Percentiles rank a stretch among this genome's conserved stretches.
Conservation (phyloP, 2,329 filamentous ascomycete species). For the Zymoseptoria passerinii region DNA sequence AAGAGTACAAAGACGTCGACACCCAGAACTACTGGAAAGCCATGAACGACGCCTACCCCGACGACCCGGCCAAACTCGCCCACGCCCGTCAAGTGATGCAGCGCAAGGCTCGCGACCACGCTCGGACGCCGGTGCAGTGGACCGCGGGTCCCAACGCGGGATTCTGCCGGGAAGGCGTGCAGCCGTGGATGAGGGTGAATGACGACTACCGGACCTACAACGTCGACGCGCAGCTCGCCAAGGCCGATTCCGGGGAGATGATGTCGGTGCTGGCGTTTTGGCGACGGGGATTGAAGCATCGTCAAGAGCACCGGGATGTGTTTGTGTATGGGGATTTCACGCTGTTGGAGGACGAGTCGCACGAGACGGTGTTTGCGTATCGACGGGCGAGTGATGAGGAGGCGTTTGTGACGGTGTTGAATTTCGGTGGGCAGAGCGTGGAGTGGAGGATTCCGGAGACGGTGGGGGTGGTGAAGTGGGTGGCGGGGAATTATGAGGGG, state of each 20-base stretch:
- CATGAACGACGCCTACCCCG: constrained; percentile 33
- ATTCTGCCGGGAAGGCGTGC: constrained; percentile 46
- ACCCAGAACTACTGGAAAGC: constrained; percentile 49
- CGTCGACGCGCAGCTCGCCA: constrained; percentile 44
- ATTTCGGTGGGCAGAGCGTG: constrained; percentile 28
- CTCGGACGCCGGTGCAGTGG: constrained; percentile 64
- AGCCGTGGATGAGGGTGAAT: constrained; percentile 52
- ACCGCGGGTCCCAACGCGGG: constrained; percentile 48
- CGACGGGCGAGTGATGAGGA: constrained; percentile 21
- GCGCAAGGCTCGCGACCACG: constrained; percentile 33
- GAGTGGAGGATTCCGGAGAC: constrained; percentile 29
- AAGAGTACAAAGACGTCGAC: constrained; percentile 47
- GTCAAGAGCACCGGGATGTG: constrained; percentile 49
- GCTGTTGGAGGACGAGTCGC: constrained; percentile 32
- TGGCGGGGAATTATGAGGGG: constrained; percentile 27
- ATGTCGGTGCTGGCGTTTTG: constrained; percentile 53
- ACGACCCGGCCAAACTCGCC: constrained; percentile 12
- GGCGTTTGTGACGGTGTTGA: constrained; percentile 29
- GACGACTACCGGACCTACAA: constrained; percentile 50
- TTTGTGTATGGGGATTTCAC: constrained; percentile 56
- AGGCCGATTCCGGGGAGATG: constrained; percentile 19
- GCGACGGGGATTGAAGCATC: constrained; percentile 46
- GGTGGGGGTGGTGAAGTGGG: constrained; percentile 29
- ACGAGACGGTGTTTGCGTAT: constrained; percentile 49
- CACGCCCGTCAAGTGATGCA: constrained; percentile 12